Evolutionary conservation across 2,329 filamentous ascomycete species (phyloP).

Genomic region (Ophiostoma fasciatum): DNA sequence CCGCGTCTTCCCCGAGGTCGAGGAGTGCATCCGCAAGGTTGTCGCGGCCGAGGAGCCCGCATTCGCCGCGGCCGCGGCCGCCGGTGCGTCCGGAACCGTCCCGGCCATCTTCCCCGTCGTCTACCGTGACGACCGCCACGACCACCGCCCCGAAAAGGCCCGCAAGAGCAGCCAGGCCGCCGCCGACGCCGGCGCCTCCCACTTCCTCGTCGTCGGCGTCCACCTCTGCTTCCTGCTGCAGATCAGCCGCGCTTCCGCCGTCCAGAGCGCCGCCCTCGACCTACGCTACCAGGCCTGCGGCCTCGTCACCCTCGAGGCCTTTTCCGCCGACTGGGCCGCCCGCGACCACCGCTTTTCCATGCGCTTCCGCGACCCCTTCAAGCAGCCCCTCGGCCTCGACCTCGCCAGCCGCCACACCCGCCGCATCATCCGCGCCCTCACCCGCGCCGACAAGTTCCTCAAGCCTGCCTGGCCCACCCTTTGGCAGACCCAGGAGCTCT

Average conservation of each 20-base stretch:
- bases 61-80: constrained; percentile 18
- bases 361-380: constrained; percentile 31
- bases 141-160: constrained; percentile 24
- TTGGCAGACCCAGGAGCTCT: constrained; percentile 34
- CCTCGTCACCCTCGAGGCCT: constrained; percentile 34
- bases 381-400: constrained; percentile 20
- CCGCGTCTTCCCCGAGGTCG: constrained; percentile 31
- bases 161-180: constrained; percentile 29
- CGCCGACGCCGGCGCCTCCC: constrained; percentile 36
- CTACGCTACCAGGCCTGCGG: constrained; percentile 35
- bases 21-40: constrained; percentile 29
- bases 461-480: constrained; percentile 44
- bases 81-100: too few relatives aligned
- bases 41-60: constrained; percentile 30
- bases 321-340: constrained; percentile 33
- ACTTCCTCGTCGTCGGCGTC: constrained; percentile 39
- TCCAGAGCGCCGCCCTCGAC: constrained; percentile 29
- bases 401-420: constrained; percentile 40
- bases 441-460: constrained; percentile 37
- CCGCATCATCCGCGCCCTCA: constrained; percentile 37
- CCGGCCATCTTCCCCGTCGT: constrained; percentile 38
- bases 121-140: constrained; percentile 23
- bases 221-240: constrained; percentile 38
- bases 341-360: constrained; percentile 43
- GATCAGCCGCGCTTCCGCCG: constrained; percentile 28